Evolutionary conservation across 2,329 filamentous ascomycete species (phyloP).

Genomic region (Ophiostoma angusticollis): DNA sequence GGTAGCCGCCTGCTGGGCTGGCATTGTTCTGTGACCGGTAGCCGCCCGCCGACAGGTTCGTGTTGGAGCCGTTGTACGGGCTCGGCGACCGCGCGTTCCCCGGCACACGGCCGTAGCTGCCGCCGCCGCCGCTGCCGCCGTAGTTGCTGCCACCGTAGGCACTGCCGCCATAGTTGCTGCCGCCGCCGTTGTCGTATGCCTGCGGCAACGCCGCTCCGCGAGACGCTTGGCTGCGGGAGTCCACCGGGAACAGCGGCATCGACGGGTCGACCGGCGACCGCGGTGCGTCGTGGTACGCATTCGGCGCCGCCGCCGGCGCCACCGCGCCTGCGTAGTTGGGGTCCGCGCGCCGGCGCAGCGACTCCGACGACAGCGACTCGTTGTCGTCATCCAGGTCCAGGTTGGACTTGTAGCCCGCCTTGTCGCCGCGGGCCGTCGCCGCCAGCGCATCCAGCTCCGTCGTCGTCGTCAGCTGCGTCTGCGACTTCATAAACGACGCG

Average conservation of each 20-base stretch:
- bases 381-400: slow-evolving; percentile 62
- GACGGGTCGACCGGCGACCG: slow-evolving; percentile 37
- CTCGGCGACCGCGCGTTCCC: slow-evolving; percentile 17
- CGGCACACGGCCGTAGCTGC: slow-evolving; percentile 5
- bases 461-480: slow-evolving; percentile 54
- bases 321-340: slow-evolving; percentile 8
- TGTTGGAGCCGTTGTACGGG: slow-evolving; percentile 15
- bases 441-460: slow-evolving; percentile 75
- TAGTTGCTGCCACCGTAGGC: slow-evolving; percentile 8
- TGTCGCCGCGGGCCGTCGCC: slow-evolving; percentile 68
- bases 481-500: slow-evolving; percentile 82
- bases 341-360: slow-evolving; percentile 32
- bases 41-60: slow-evolving; percentile 13
- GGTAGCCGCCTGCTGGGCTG: slow-evolving; percentile 19
- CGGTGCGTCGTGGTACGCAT: slow-evolving; percentile 21
- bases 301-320: slow-evolving; percentile 14
- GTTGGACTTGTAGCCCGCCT: slow-evolving; percentile 44
- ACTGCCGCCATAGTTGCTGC: too few species aligned
- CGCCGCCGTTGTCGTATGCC: slow-evolving; percentile 13
- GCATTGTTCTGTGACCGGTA: slow-evolving; percentile 28
- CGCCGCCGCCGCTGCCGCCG: slow-evolving; percentile 6
- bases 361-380: slow-evolving; percentile 51
- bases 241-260: slow-evolving; percentile 37
- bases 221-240: slow-evolving; percentile 21
- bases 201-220: background rate